Percentiles rank a stretch among this genome's conserved stretches.
Evolutionary conservation across 306 rosid species (phyloP).

Genomic region (Vicia faba): DNA sequence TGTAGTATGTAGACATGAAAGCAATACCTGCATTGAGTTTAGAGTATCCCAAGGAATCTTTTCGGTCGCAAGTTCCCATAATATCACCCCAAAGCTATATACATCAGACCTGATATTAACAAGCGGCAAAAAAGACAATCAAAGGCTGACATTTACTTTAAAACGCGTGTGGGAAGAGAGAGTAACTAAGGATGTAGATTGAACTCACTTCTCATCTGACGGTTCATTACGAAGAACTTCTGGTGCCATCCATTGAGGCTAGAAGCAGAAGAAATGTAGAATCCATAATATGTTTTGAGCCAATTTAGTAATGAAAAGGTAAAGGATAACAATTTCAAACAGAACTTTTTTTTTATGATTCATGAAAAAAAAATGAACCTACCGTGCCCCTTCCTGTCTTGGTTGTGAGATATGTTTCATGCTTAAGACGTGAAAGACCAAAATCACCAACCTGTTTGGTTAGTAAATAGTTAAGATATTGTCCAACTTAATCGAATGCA

Average conservation of each 20-base stretch:
- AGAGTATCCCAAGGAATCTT: slow-evolving; percentile 99
- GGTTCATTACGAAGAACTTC: slow-evolving; percentile 99
- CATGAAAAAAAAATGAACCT: slow-evolving; percentile 8
- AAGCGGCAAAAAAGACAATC: slow-evolving; percentile 31
- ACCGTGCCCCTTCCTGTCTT: slow-evolving; percentile 99
- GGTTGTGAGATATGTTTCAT: slow-evolving; percentile 84
- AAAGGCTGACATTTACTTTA: slow-evolving; percentile 18
- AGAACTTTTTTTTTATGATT: background rate
- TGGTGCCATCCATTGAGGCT: slow-evolving; percentile 99
- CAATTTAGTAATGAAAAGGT: slow-evolving; percentile 5
- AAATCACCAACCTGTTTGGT: slow-evolving; percentile 88
- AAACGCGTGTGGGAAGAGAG: slow-evolving; percentile 22
- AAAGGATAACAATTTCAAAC: slow-evolving; percentile 30
- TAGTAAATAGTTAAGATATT: slow-evolving; percentile 28
- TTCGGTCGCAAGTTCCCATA: slow-evolving; percentile 97
- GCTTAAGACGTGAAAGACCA: slow-evolving; percentile 98
- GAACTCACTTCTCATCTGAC: slow-evolving; percentile 88
- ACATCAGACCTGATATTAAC: slow-evolving; percentile 81
- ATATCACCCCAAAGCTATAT: slow-evolving; percentile 93
- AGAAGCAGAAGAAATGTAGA: slow-evolving; percentile 36
- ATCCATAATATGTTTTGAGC: slow-evolving; percentile 28
- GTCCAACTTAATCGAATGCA: slow-evolving; percentile 27
- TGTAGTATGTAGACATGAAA: slow-evolving; percentile 32
- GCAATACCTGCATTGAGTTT: slow-evolving; percentile 94
- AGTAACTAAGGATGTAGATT: slow-evolving; percentile 19